These are phyloP conservation scores for Ceriops zippeliana DNA, from an alignment of 345 rosid genomes.

Conservation along the genomic window DNA sequence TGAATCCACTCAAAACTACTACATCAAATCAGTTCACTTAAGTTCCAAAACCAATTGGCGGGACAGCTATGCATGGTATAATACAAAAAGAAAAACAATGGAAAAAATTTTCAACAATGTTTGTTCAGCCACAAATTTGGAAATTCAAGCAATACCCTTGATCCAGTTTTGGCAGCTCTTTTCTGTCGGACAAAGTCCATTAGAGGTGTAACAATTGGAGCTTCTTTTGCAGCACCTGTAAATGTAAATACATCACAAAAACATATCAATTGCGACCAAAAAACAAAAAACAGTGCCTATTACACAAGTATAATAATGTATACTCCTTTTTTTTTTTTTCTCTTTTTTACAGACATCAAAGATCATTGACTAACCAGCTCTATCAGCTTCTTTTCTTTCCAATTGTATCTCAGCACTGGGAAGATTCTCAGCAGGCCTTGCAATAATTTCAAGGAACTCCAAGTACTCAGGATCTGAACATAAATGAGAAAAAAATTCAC, in stretches of 20 bases:
- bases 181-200: conserved; percentile 82
- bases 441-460: conserved; percentile 69
- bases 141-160: conserved; percentile 39
- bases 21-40: too few relatives aligned
- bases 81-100: background rate
- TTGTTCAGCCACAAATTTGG: conserved; percentile 2
- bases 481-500: conserved; percentile 20
- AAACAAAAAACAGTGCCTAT: background rate
- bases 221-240: conserved; percentile 45
- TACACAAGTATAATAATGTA: background rate
- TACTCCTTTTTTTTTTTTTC: background rate
- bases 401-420: conserved; percentile 74
- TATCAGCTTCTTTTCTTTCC: conserved; percentile 68
- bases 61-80: background rate
- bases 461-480: conserved; percentile 65
- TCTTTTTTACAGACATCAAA: background rate
- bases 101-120: background rate
- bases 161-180: conserved; percentile 55
- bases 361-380: conserved; percentile 44
- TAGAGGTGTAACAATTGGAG: conserved; percentile 59
- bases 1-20: background rate
- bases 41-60: background rate
- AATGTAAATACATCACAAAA: background rate
- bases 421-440: conserved; percentile 73
- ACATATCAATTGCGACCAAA: background rate